Conservation (phyloP, 2,329 filamentous ascomycete genomes). For the Colletotrichum orchidophilum region DNA sequence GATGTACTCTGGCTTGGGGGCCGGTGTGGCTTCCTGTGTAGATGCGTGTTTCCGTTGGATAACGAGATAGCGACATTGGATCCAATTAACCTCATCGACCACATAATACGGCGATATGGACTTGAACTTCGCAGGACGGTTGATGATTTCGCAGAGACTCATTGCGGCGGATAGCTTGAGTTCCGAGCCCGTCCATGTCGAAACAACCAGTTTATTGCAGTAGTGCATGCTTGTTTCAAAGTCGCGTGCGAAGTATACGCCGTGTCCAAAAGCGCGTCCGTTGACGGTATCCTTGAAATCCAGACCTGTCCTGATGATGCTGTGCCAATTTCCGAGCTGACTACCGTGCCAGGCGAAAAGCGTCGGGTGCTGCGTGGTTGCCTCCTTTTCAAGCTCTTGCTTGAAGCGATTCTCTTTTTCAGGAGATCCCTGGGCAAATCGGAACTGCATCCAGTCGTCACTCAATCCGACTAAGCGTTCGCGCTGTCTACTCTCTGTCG, state of each 20-base stretch:
- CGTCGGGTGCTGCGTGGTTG: slow-evolving; percentile 64
- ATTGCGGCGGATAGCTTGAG: slow-evolving; percentile 69
- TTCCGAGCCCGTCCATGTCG: slow-evolving; percentile 72
- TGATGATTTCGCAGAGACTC: slow-evolving; percentile 87
- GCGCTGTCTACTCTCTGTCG: slow-evolving; percentile 38
- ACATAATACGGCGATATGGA: slow-evolving; percentile 71
- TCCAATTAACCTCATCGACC: slow-evolving; percentile 82
- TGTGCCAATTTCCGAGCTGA: slow-evolving; percentile 82
- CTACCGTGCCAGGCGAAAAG: slow-evolving; percentile 92
- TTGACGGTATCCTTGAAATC: slow-evolving; percentile 71
- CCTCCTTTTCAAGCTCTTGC: slow-evolving; percentile 63
- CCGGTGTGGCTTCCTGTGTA: not conserved
- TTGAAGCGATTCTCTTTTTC: slow-evolving; percentile 85
- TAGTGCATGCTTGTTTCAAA: slow-evolving; percentile 68
- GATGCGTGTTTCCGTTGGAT: slow-evolving; percentile 40
- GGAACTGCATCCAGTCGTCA: slow-evolving; percentile 77
- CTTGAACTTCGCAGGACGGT: slow-evolving; percentile 71
- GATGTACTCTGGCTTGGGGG: slow-evolving; percentile 35
- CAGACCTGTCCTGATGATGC: slow-evolving; percentile 84
- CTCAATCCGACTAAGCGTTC: slow-evolving; percentile 71
- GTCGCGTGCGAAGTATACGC: slow-evolving; percentile 79
- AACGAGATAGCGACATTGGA: slow-evolving; percentile 88
- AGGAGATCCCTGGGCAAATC: slow-evolving; percentile 87
- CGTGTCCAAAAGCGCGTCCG: slow-evolving; percentile 79
- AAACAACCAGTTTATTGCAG: not conserved